Percentiles rank a stretch among this genome's conserved stretches.
Conservation (phyloP, 148 eudicot species). For the Amaranthus hypochondriacus region DNA sequence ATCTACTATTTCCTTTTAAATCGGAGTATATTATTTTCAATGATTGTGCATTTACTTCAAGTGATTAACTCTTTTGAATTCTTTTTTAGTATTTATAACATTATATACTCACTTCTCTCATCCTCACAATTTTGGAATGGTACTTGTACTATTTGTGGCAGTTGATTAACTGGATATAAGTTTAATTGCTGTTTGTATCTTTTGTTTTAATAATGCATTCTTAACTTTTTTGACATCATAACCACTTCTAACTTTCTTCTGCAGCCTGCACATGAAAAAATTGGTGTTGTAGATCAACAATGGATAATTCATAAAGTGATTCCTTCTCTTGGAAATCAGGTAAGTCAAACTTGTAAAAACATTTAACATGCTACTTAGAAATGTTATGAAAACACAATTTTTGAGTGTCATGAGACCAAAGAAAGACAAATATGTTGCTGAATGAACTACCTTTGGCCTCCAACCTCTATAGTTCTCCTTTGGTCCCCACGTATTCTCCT, state of each 20-base stretch:
- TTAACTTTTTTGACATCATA: not conserved
- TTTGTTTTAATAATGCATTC: not conserved
- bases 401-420: not conserved
- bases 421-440: not conserved
- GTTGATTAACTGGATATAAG: not conserved
- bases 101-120: not conserved
- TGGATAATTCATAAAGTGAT: constrained; percentile 80
- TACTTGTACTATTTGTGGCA: not conserved
- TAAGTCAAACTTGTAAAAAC: constrained; percentile 8
- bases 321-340: constrained; percentile 78
- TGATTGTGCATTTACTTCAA: no score
- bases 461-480: no score
- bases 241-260: not conserved
- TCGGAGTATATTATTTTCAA: no score
- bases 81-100: not conserved
- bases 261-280: constrained; percentile 92
- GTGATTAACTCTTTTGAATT: no score
- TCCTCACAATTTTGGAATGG: not conserved
- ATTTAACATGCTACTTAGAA: not conserved
- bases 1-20: no score
- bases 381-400: not conserved
- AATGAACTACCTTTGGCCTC: not conserved
- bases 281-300: constrained; percentile 82
- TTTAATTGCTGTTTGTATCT: not conserved
- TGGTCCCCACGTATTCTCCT: no score